Percentiles rank a stretch among this genome's conserved stretches.
Conservation (phyloP, 1,284 basidiomycete species). For the Trametes pubescens region DNA sequence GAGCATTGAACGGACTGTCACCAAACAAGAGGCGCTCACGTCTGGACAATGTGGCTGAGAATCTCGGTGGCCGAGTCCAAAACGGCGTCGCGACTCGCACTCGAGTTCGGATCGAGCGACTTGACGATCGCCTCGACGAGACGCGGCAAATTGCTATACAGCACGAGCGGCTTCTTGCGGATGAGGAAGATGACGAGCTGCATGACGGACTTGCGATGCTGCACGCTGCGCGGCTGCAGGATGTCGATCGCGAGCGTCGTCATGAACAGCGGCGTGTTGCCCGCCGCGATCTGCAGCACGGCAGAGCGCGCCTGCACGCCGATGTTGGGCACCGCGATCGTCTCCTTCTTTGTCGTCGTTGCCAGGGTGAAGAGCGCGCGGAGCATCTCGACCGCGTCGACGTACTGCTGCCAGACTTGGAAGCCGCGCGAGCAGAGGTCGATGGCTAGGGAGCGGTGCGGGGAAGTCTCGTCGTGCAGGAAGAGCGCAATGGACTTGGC, state of each 20-base stretch:
- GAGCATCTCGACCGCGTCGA: constrained; percentile 91
- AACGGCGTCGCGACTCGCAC: constrained; percentile 85
- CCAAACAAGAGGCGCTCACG: constrained; percentile 57
- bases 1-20: background rate
- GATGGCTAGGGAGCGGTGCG: constrained; percentile 79
- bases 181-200: constrained; percentile 95
- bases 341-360: constrained; percentile 75
- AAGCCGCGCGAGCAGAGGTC: constrained; percentile 93
- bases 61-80: constrained; percentile 94
- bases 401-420: constrained; percentile 92
- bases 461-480: constrained; percentile 74
- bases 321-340: constrained; percentile 66
- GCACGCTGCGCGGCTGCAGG: constrained; percentile 78
- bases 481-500: constrained; percentile 84
- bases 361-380: constrained; percentile 87
- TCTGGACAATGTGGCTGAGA: constrained; percentile 87
- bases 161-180: constrained; percentile 88
- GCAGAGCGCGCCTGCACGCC: constrained; percentile 79
- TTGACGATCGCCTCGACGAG: constrained; percentile 97
- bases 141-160: constrained; percentile 87
- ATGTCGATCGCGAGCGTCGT: constrained; percentile 94
- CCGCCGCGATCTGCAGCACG: constrained; percentile 85
- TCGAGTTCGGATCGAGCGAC: constrained; percentile 92
- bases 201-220: constrained; percentile 89
- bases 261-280: constrained; percentile 93